Conservation (phyloP, 257 asterid species). For the Mentha longifolia region DNA sequence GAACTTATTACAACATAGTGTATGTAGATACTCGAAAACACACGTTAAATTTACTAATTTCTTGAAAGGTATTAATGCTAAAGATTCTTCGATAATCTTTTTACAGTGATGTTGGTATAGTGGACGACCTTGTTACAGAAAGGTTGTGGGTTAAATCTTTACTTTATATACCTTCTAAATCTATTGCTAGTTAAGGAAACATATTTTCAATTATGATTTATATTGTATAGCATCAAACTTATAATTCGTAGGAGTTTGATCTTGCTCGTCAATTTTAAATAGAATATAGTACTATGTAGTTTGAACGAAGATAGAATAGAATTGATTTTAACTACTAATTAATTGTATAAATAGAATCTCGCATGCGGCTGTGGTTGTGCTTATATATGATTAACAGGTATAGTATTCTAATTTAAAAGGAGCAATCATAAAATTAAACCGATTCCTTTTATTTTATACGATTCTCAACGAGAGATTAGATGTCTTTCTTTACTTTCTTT, state of each 20-base stretch:
- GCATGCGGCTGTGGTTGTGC: background rate
- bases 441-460: background rate
- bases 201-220: too few species aligned
- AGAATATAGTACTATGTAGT: background rate
- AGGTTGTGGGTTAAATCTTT: background rate
- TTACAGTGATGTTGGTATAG: background rate
- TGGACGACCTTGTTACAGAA: background rate
- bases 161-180: background rate
- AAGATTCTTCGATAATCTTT: background rate
- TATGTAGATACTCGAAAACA: background rate
- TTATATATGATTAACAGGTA: background rate
- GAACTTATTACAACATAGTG: background rate
- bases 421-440: background rate
- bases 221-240: too few species aligned
- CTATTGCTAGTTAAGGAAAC: background rate
- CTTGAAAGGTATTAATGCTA: background rate
- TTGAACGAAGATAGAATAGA: background rate
- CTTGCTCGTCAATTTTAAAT: background rate
- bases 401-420: background rate
- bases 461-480: background rate
- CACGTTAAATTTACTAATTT: too few species aligned
- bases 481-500: background rate
- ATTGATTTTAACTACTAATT: too few species aligned
- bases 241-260: background rate
- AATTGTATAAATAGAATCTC: background rate